Evolutionary conservation across 2,329 filamentous ascomycete genomes (phyloP), one percentile per base, ranked within the genome.

Genomic region (Microsporum canis): DNA sequence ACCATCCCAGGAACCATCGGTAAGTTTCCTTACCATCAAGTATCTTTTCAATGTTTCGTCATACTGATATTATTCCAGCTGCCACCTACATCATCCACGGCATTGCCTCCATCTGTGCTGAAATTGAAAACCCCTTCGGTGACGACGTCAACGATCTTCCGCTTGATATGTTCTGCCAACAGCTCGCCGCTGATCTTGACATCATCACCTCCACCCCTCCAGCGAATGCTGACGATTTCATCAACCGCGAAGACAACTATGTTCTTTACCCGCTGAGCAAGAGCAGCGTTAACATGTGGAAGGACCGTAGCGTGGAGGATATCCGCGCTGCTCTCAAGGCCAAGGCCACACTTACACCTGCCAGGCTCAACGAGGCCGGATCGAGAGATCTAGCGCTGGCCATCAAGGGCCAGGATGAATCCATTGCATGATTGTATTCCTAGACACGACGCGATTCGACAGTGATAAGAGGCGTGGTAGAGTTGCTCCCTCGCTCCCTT

Each of bases 71-170:
- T 59, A 2, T 45, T 34, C 34, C 23, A 34, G 73, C 78, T 12
- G 86, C 86, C 2, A 85, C 87, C 2, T 92, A 92, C 73, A 92
- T 94, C 66, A 92, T 94, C 71, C 82, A 94, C 63, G 88, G 88
- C 29, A 83, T 94, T 53, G 81, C 84, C 3, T 79, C 82, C 64
- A 92, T 92, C 68, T 89, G 89, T 43, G 84, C 84, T 64, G 88
- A 94, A 73, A 88, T 94, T 65, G 89, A 94, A 73, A 90, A 94
- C 69, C 89, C 89, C 4, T 94, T 94, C 71, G 89, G 89, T 61
- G 80, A 85, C 65, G 89, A 94, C 65, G 88, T 91, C 66, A 94
- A 94, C 70, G 89, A 94, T 72, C 76, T 91, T 47, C 87, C 87
- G 0, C 79, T 91, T 2, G 89, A 92, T 69, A 76, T 80, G 12